phyloP scores from a whole-genome alignment of 2,329 filamentous ascomycete species.

The Shiraia bambusicola region DNA sequence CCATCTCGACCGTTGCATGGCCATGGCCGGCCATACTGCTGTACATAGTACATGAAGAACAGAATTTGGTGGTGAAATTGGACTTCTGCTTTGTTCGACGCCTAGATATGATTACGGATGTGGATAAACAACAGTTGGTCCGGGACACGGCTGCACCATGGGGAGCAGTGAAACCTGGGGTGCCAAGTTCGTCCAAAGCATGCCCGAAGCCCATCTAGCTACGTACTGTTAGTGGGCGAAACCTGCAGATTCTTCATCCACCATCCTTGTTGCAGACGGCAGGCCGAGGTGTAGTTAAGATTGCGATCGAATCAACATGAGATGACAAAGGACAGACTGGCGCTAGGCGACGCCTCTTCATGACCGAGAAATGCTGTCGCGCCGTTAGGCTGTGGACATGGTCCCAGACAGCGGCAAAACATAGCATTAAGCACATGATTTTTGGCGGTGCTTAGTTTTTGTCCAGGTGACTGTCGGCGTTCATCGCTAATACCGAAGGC shows the following conservation, averaged over 20 bases:
- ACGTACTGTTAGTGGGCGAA: slow-evolving; percentile 17
- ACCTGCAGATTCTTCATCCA: slow-evolving; percentile 25
- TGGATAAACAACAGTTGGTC: slow-evolving; percentile 34
- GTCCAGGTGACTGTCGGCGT: slow-evolving; percentile 10
- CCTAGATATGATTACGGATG: slow-evolving; percentile 17
- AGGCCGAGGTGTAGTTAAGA: slow-evolving; percentile 24
- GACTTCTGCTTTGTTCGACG: slow-evolving; percentile 1
- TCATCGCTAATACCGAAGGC: slow-evolving; percentile 12
- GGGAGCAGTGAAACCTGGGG: slow-evolving; percentile 34
- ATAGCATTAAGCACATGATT: slow-evolving; percentile 19
- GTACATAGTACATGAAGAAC: slow-evolving; percentile 5
- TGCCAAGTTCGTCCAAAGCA: slow-evolving; percentile 34
- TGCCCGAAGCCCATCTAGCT: slow-evolving; percentile 17
- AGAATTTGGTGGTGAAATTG: slow-evolving; percentile 7
- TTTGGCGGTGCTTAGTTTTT: slow-evolving; percentile 12
- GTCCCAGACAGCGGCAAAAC: slow-evolving; percentile 11
- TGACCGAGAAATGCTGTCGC: slow-evolving; percentile 11
- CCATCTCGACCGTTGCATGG: slow-evolving; percentile 4
- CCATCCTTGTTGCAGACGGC: slow-evolving; percentile 20
- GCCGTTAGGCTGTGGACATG: slow-evolving; percentile 4
- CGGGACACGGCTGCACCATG: slow-evolving; percentile 26
- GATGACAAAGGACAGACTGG: slow-evolving; percentile 17
- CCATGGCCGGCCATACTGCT: slow-evolving; percentile 1
- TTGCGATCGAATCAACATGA: slow-evolving; percentile 27
- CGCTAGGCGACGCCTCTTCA: slow-evolving; percentile 18